phyloP scores from a whole-genome alignment of 1,284 basidiomycete genomes.

The Chiua sp. region DNA sequence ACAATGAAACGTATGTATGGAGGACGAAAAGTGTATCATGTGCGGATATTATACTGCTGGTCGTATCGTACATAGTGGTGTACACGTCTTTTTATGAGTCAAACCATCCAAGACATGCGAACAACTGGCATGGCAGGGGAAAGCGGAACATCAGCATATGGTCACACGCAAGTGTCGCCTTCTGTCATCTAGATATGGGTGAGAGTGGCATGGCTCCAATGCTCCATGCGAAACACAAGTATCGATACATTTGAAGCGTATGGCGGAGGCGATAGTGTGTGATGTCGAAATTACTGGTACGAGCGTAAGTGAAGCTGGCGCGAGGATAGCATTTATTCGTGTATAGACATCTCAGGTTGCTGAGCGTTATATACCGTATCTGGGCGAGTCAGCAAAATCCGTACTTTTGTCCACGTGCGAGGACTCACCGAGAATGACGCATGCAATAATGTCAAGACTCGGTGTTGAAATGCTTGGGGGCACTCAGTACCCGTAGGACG shows the following conservation, averaged over 20 bases:
- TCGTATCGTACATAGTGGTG: constrained; percentile 35
- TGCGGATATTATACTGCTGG: constrained; percentile 34
- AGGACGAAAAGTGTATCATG: constrained; percentile 14
- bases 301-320: constrained; percentile 20
- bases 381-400: constrained; percentile 7
- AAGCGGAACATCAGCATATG: constrained; percentile 23
- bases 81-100: constrained; percentile 30
- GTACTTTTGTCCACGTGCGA: not conserved
- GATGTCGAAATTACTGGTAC: constrained; percentile 24
- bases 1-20: not conserved
- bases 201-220: constrained; percentile 6
- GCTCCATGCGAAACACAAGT: constrained; percentile 13
- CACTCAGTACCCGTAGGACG: constrained; percentile 39
- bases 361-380: constrained; percentile 21
- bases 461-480: constrained; percentile 1
- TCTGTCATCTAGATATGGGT: constrained; percentile 25
- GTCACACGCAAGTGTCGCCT: constrained; percentile 21
- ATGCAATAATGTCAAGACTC: constrained; percentile 8
- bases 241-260: constrained; percentile 16
- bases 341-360: constrained; percentile 24
- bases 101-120: constrained; percentile 27
- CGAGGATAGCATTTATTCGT: constrained; percentile 24
- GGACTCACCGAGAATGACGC: constrained; percentile 23
- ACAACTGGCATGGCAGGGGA: constrained; percentile 21
- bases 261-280: constrained; percentile 14